These are phyloP conservation scores for Durusdinium trenchii DNA, from an alignment of 73 alveolate species.

Conservation along the genomic window DNA sequence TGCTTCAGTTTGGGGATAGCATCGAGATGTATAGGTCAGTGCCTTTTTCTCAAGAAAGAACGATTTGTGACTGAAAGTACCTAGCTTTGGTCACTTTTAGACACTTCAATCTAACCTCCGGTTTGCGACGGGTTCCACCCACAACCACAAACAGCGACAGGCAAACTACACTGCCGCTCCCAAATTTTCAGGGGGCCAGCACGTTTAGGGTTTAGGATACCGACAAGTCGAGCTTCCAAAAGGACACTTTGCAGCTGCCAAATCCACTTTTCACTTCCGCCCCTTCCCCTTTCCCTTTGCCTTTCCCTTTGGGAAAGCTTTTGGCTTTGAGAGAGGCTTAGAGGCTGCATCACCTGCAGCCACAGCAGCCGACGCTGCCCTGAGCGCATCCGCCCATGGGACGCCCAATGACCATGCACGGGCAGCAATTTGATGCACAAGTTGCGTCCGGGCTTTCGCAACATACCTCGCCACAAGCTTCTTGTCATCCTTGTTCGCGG, in stretches of 20 bases:
- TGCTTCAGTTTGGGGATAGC: too few relatives aligned
- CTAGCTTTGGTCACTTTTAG: background rate
- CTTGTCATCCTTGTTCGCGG: too few relatives aligned
- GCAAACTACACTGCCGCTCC: background rate
- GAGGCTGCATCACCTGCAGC: too few relatives aligned
- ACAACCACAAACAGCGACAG: too few relatives aligned
- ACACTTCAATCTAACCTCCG: background rate
- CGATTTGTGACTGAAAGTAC: too few relatives aligned
- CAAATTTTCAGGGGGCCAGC: background rate
- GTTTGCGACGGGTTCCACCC: too few relatives aligned
- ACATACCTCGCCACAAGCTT: background rate
- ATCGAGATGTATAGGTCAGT: too few relatives aligned
- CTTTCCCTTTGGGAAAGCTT: background rate
- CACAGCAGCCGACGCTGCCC: background rate
- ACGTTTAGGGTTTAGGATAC: constrained; percentile 7
- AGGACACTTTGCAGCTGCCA: background rate
- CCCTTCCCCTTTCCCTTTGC: background rate
- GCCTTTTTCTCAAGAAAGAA: too few relatives aligned
- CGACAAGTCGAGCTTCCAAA: too few relatives aligned
- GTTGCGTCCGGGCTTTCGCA: background rate
- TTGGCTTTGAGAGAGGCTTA: background rate
- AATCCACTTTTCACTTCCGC: background rate
- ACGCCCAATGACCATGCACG: background rate
- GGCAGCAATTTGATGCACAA: background rate
- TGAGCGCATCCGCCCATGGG: background rate